Base-by-base conservation (phyloP, 495 filamentous ascomycete species). In the Aspergillus saccharolyticus region DNA sequence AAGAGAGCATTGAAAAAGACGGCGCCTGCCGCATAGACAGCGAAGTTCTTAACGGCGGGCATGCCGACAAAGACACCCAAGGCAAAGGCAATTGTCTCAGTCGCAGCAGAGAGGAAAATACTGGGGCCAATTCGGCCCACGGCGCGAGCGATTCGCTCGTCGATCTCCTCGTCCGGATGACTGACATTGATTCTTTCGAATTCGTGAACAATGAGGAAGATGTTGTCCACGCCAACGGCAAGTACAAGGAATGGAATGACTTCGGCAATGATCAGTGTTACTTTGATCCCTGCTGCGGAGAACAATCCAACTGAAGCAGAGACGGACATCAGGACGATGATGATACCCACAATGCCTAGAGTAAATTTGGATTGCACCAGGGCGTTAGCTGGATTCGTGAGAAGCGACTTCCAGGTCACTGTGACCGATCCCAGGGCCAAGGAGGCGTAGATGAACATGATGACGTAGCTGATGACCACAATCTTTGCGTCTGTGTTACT, bases 401-500 rank as follows among this genome's bases (percentile, higher is more conserved):
- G 61, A 44, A 97, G 74, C 52, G 90, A 86, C 55, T 78, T 80
- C 57, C 89, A 74, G 30, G 87, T 87, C 30, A 96, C 74, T 1
- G 89, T 92, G 14, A 87, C 91, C 2, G 91, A 95, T 3, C 94
- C 95, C 4, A 98, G 74, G 3, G 94, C 91, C 33, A 98, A 66
- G 1, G 91, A 97, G 4, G 91, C 94, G 64, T 98, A 98, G 39
- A 98, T 70, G 68, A 98, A 97, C 94, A 98, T 98, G 71, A 96
- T 88, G 59, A 97, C 82, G 74, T 98, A 98, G 76, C 93, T 97
- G 71, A 97, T 88, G 44, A 95, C 87, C 15, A 98, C 85, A 61
- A 98, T 97, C 71, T 93, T 96, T 18, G 92, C 94, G 71, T 98
- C 94, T 2, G 94, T 97, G 69, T 98, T 98, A 39, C 90, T 96